Evolutionary conservation across 2,329 filamentous ascomycete species (phyloP).

Genomic region (Fusarium neocosmosporiellum): DNA sequence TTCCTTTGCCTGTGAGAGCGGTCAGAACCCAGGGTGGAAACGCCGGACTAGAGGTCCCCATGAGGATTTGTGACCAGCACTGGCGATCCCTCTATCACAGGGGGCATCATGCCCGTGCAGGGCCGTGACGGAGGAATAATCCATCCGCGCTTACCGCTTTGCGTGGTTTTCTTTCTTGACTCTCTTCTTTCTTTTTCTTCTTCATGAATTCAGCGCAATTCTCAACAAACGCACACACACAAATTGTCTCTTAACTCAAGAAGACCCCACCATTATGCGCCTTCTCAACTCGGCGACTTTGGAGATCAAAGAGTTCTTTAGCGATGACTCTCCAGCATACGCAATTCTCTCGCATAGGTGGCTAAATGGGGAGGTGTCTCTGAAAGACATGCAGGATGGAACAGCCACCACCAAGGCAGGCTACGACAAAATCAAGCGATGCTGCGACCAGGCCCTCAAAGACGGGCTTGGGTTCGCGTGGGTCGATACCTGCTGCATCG

Average conservation of each 20-base stretch:
- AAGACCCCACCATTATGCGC: not conserved
- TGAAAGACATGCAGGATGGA: not conserved
- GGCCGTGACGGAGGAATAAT: not conserved
- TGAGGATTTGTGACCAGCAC: no score
- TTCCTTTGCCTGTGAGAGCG: no score
- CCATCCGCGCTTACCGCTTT: not conserved
- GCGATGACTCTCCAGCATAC: not conserved
- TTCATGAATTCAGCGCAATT: not conserved
- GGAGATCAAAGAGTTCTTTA: not conserved
- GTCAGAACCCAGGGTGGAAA: no score
- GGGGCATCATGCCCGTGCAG: not conserved
- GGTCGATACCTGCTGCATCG: not conserved
- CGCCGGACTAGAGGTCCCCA: no score
- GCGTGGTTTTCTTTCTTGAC: not conserved
- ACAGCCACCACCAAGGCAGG: not conserved
- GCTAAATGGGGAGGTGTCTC: not conserved
- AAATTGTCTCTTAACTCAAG: not conserved
- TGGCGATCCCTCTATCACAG: not conserved
- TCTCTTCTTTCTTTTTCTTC: not conserved
- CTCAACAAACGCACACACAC: not conserved
- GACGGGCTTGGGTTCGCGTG: not conserved
- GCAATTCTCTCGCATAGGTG: not conserved
- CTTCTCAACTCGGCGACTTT: not conserved
- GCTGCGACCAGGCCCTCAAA: not conserved
- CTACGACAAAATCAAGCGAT: not conserved